Evolutionary conservation across 345 rosid genomes (phyloP), one percentile per base, ranked within the genome.

Genomic region (Erysimum cheiranthoides): DNA sequence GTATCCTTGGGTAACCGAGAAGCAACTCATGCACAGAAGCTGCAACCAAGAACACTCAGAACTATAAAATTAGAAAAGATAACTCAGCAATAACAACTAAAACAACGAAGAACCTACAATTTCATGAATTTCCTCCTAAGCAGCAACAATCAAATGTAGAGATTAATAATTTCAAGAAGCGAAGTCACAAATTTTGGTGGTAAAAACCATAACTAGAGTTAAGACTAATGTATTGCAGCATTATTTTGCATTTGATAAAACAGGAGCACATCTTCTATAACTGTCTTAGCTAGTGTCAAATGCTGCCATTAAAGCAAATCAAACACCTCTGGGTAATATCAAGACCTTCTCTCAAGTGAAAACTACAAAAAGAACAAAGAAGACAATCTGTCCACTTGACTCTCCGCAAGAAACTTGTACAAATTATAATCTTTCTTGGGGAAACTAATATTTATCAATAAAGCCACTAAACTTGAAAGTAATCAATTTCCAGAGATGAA

Each of bases 401-500:
- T 35, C 34, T 6, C 56, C 54, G 18, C 53, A 7, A 12, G 34
- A 32, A 45, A 28, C 50, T 38, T n/a, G n/a, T n/a, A n/a, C n/a
- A n/a, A n/a, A n/a, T n/a, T n/a, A n/a, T n/a, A n/a, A 61, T 27
- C 43, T 73, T 61, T 73, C 53, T 28, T 62, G 32, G 2, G 17
- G 11, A 21, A 61, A 43, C 60, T 30, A 35, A 35, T 25, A 71
- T n/a, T 32, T 34, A 12, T 10, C 62, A 46, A 46, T 28, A 46
- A 8, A 70, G 36, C 66, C 45, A 69, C 42, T 42, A 69, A 54
- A 68, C n/a, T n/a, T n/a, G n/a, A n/a, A n/a, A n/a, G n/a, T n/a
- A n/a, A n/a, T n/a, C n/a, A n/a, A n/a, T n/a, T n/a, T n/a, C n/a
- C n/a, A n/a, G n/a, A n/a, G n/a, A n/a, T n/a, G n/a, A n/a, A n/a